Conservation (phyloP, 208 protist genomes). For the Phytomonas francai region DNA sequence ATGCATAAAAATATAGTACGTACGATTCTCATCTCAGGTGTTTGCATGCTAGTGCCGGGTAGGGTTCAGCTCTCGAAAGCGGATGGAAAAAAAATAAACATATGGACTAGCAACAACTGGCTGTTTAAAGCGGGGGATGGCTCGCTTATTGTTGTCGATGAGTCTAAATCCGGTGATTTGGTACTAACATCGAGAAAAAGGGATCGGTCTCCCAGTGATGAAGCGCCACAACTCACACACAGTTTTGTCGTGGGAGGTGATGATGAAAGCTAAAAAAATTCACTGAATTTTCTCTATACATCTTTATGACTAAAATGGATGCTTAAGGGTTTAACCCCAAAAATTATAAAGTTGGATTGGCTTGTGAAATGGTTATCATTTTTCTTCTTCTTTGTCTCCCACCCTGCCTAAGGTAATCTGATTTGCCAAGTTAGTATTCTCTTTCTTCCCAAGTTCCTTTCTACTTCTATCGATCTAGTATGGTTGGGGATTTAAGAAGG, state of each 20-base stretch:
- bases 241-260: constrained; percentile 43
- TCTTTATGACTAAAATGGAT: constrained; percentile 8
- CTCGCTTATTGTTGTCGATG: not conserved
- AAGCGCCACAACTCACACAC: constrained; percentile 25
- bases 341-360: not conserved
- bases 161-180: not conserved
- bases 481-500: constrained; percentile 7
- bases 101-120: not conserved
- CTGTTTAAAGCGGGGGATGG: not conserved
- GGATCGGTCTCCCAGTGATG: not conserved
- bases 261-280: constrained; percentile 46
- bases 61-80: not conserved
- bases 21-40: not conserved
- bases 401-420: not conserved
- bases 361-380: not conserved
- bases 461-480: constrained; percentile 1
- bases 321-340: not conserved
- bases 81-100: not conserved
- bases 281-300: constrained; percentile 3
- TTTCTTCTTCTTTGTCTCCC: constrained; percentile 3
- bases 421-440: not conserved
- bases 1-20: constrained; percentile 6
- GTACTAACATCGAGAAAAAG: not conserved
- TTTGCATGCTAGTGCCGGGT: not conserved
- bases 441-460: constrained; percentile 3